Base-by-base conservation (phyloP, 768 basidiomycete species). In the Trametes maxima region DNA sequence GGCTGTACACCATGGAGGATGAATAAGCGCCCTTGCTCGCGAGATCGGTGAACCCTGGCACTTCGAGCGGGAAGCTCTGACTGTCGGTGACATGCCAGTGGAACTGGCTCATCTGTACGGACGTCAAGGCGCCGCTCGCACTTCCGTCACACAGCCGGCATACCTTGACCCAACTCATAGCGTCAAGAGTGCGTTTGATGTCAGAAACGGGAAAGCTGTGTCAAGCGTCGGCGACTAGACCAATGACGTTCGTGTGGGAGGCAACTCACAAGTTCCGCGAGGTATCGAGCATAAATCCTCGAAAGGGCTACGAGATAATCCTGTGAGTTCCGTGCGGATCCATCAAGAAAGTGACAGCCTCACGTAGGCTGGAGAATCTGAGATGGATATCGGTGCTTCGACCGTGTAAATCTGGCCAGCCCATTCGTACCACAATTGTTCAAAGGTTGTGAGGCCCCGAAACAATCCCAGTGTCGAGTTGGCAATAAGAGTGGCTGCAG, bases 281-380 rank as follows among this genome's bases (percentile, higher is more conserved):
- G 0, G 91, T 94, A 68, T 94, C 92, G 8, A 94, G 79, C 83
- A 92, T 84, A 53, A 92, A 80, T 4, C 88, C 90, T 14, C 92
- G 82, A 66, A 85, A 89, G 0, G 86, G 85, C 86, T 88, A 16
- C 14, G 24, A 11, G 7, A 42, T 22, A 17, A 16, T 3, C 16
- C 35, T 19, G 8, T 49, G n/a, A 43, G 36, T 19, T 8, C 33
- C 17, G 39, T n/a, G 16, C 35, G 33, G 21, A 3, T 13, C 22
- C 46, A 54, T 36, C 3, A 25, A 17, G 33, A 22, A 14, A 24
- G 35, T n/a, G 17, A 22, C 21, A 40, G 79, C 83, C n/a, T 58
- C 68, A 87, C 86, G 75, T 82, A 90, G 17, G 83, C 83, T 7
- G 89, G 88, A 3, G 76, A 68, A 69, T 92, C 89, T 19, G 80